These are phyloP conservation scores for Pythium phragmitis DNA, from an alignment of 352 stramenopile species.

Conservation along the genomic window DNA sequence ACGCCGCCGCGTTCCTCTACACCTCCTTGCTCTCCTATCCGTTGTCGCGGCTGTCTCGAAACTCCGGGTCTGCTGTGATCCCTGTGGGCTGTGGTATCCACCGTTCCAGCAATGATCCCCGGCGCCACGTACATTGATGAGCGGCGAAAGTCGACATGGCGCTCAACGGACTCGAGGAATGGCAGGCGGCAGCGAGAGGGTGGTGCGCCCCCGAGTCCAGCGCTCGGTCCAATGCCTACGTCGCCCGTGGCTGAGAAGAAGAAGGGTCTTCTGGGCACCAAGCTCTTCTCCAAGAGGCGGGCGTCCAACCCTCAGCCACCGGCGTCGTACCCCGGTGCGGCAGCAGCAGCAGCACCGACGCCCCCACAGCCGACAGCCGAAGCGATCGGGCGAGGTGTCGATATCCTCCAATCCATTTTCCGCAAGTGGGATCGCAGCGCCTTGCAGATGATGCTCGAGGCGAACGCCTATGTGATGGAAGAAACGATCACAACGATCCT, in stretches of 20 bases:
- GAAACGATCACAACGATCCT: conserved; percentile 77
- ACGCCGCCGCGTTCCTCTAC: neutral
- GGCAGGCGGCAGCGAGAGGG: conserved; percentile 9
- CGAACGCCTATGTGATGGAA: conserved; percentile 79
- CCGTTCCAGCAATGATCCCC: conserved; percentile 14
- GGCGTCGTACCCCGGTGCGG: neutral
- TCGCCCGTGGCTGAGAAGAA: conserved; percentile 27
- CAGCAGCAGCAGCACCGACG: conserved; percentile 10
- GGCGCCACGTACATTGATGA: conserved; percentile 14
- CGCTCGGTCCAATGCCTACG: conserved; percentile 15
- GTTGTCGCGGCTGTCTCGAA: neutral
- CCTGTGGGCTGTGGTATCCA: neutral
- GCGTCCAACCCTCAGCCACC: conserved; percentile 21
- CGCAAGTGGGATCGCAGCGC: conserved; percentile 70
- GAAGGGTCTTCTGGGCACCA: conserved; percentile 44
- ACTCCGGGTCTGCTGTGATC: neutral
- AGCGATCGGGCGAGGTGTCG: conserved; percentile 54
- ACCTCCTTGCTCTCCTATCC: neutral
- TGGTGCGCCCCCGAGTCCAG: conserved; percentile 6
- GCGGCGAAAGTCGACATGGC: conserved; percentile 22
- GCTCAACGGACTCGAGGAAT: conserved; percentile 3
- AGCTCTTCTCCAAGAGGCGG: conserved; percentile 55
- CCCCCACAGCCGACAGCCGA: conserved; percentile 36
- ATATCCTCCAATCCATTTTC: conserved; percentile 83
- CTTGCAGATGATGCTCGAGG: conserved; percentile 71